Conservation (phyloP, 2,329 filamentous ascomycete species). For the Colletotrichum truncatum region DNA sequence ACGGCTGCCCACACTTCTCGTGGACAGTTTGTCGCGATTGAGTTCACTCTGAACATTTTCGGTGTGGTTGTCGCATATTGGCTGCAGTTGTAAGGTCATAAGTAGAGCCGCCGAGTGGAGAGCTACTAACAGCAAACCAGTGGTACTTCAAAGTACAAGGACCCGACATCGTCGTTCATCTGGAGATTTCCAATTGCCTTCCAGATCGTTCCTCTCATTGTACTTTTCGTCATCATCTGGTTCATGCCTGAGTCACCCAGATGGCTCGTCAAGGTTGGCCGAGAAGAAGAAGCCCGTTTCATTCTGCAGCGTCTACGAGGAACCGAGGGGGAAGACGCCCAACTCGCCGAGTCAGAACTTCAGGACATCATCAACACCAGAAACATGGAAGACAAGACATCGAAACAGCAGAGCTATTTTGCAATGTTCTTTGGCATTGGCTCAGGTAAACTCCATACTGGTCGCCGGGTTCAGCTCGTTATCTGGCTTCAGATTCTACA, state of each 20-base stretch:
- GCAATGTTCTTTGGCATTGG: constrained; percentile 75
- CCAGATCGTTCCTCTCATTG: constrained; percentile 71
- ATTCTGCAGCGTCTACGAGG: constrained; percentile 73
- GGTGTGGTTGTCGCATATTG: constrained; percentile 60
- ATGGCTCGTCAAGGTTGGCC: constrained; percentile 72
- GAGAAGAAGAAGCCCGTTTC: constrained; percentile 73
- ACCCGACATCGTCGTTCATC: constrained; percentile 64
- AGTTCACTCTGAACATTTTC: constrained; percentile 71
- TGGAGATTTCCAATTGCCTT: constrained; percentile 78
- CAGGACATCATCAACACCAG: constrained; percentile 66
- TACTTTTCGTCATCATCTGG: constrained; percentile 65
- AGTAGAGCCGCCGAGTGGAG: neutral
- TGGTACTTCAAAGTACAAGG: constrained; percentile 45
- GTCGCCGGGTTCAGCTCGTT: constrained; percentile 73
- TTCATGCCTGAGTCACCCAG: constrained; percentile 77
- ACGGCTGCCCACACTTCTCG: constrained; percentile 73
- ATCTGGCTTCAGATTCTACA: constrained; percentile 79
- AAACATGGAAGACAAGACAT: constrained; percentile 69
- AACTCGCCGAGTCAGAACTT: constrained; percentile 68
- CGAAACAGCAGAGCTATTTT: constrained; percentile 65
- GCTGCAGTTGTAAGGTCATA: constrained; percentile 55
- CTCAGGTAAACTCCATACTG: constrained; percentile 72
- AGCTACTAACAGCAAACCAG: constrained; percentile 21
- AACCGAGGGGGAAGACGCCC: constrained; percentile 49
- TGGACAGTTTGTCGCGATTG: constrained; percentile 75